These are phyloP conservation scores for Xylaria sp. DNA, from an alignment of 2,329 filamentous ascomycete species.

Conservation along the genomic window DNA sequence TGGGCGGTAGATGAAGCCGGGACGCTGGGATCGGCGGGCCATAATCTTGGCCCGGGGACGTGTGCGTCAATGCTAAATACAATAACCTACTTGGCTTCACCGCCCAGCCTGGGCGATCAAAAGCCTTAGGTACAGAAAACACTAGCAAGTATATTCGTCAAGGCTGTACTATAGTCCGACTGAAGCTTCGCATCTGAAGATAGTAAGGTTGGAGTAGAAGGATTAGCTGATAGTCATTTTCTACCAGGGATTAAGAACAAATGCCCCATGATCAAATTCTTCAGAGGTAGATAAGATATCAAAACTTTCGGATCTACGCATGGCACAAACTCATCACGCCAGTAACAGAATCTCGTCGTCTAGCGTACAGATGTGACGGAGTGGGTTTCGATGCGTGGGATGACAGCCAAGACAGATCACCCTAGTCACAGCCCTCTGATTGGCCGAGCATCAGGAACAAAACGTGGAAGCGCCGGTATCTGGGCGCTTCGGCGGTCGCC, in stretches of 20 bases:
- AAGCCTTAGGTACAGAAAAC: no score
- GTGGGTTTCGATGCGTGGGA: slow-evolving; percentile 23
- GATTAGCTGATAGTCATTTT: no score
- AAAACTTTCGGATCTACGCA: slow-evolving; percentile 2
- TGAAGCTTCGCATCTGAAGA: no score
- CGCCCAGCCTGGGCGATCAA: no score
- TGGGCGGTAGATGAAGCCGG: slow-evolving; percentile 17
- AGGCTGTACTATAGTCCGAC: no score
- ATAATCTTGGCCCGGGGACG: no score
- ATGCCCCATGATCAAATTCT: no score
- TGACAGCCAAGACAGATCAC: slow-evolving; percentile 24
- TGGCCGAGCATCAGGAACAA: slow-evolving; percentile 12
- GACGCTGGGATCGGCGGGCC: not conserved
- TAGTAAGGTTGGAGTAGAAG: no score
- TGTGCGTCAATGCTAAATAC: no score
- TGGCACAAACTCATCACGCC: slow-evolving; percentile 23
- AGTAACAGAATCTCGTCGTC: slow-evolving; percentile 7
- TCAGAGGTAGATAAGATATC: not conserved
- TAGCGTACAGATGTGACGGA: slow-evolving; percentile 39
- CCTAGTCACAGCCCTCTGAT: slow-evolving; percentile 30
- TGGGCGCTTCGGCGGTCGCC: slow-evolving; percentile 35
- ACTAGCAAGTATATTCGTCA: no score
- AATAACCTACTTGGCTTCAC: no score
- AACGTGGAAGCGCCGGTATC: slow-evolving; percentile 25
- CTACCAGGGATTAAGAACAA: no score